Conservation (phyloP, 441 rosid species). For the Lepidium campestre region DNA sequence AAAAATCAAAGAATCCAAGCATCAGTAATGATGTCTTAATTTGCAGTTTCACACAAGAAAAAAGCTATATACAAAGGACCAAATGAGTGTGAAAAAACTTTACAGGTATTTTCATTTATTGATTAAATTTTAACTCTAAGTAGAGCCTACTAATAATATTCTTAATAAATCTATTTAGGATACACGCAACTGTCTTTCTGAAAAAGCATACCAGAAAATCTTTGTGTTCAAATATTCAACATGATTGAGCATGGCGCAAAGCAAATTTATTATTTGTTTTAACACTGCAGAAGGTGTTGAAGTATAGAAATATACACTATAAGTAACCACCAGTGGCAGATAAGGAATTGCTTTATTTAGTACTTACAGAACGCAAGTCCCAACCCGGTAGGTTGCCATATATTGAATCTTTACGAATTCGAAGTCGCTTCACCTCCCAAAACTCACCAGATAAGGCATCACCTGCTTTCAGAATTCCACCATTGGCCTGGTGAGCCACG, state of each 20-base stretch:
- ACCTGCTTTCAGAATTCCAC: conserved; percentile 69
- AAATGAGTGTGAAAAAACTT: neutral
- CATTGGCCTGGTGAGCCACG: conserved; percentile 56
- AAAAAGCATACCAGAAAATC: neutral
- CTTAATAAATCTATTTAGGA: neutral
- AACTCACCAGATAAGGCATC: conserved; percentile 96
- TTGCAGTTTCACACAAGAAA: neutral
- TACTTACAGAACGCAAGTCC: conserved; percentile 97
- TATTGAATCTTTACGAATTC: conserved; percentile 75
- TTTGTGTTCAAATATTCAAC: neutral
- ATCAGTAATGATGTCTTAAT: neutral
- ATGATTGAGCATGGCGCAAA: neutral
- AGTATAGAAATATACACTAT: neutral
- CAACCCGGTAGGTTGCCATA: conserved; percentile 86
- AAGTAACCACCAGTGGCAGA: neutral
- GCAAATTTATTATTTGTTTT: neutral
- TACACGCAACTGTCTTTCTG: neutral
- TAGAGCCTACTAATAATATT: neutral
- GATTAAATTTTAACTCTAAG: neutral
- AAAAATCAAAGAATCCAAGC: neutral
- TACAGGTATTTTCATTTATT: neutral
- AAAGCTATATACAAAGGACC: neutral
- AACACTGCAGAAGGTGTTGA: neutral
- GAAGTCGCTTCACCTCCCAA: conserved; percentile 81
- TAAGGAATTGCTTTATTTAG: conserved; percentile 11